A percentile compares a stretch with the other conserved stretches of the same genome.
Evolutionary conservation across 805 yeast species (phyloP).

Genomic region (Lipomyces chichibuensis): DNA sequence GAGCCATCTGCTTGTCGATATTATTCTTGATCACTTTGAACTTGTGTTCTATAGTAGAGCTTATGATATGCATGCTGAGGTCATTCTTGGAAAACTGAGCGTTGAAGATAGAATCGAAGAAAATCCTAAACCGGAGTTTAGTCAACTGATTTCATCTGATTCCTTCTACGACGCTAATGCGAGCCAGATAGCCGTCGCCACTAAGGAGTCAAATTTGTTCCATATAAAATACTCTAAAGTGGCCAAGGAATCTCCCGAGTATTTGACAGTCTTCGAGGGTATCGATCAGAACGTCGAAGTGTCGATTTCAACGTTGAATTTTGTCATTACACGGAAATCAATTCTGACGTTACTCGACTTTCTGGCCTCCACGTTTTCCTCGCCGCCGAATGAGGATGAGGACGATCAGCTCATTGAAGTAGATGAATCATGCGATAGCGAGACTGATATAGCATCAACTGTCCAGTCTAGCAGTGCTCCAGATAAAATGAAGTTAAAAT

Average conservation of each 20-base stretch:
- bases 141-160: conserved; percentile 68
- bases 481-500: conserved; percentile 59
- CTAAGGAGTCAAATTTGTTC: conserved; percentile 43
- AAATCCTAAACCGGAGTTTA: conserved; percentile 63
- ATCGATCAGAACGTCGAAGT: conserved; percentile 77
- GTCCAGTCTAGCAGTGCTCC: conserved; percentile 18
- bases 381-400: conserved; percentile 11
- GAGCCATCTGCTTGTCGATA: conserved; percentile 64
- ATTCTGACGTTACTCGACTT: conserved; percentile 78
- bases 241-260: conserved; percentile 37
- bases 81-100: conserved; percentile 65
- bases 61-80: conserved; percentile 64
- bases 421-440: conserved; percentile 18
- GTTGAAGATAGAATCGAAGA: conserved; percentile 75
- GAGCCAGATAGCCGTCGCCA: conserved; percentile 60
- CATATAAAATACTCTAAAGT: conserved; percentile 36
- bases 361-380: conserved; percentile 79
- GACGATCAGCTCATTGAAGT: conserved; percentile 17
- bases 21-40: conserved; percentile 66
- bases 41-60: conserved; percentile 64
- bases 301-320: conserved; percentile 74
- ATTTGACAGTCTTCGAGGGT: conserved; percentile 36
- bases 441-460: conserved; percentile 26
- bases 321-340: conserved; percentile 76
- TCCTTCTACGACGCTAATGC: conserved; percentile 55